Conservation (phyloP, 345 rosid genomes). For the Nephelium lappaceum region DNA sequence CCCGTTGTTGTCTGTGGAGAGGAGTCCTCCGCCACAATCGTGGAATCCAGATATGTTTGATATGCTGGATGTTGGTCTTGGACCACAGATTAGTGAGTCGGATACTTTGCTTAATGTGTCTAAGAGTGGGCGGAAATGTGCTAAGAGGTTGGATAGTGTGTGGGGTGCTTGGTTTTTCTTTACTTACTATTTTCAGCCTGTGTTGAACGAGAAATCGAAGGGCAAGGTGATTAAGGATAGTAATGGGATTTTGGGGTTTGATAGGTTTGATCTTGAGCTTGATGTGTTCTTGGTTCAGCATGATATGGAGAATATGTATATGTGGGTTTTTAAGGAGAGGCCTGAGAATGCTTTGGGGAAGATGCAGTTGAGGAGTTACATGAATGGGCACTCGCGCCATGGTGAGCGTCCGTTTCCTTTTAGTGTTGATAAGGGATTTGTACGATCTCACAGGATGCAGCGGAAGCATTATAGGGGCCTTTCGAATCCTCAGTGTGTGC, state of each 20-base stretch:
- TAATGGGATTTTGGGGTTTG: constrained; percentile 49
- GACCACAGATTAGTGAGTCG: constrained; percentile 44
- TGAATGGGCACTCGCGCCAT: constrained; percentile 66
- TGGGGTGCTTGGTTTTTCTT: constrained; percentile 73
- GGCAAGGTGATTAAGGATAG: constrained; percentile 44
- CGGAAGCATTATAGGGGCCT: constrained; percentile 64
- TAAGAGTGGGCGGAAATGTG: constrained; percentile 47
- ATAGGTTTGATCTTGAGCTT: constrained; percentile 50
- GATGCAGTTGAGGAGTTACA: constrained; percentile 67
- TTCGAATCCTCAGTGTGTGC: constrained; percentile 63
- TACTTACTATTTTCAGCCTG: constrained; percentile 60
- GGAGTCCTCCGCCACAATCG: constrained; percentile 36
- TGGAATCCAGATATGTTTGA: constrained; percentile 54
- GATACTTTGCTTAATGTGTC: constrained; percentile 39
- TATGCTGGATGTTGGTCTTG: constrained; percentile 49
- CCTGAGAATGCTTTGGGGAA: constrained; percentile 66
- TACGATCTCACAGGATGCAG: constrained; percentile 63
- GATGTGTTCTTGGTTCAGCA: constrained; percentile 61
- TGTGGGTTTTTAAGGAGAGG: constrained; percentile 65
- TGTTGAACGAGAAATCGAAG: constrained; percentile 57
- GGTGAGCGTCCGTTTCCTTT: constrained; percentile 61
- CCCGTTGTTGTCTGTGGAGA: constrained; percentile 48
- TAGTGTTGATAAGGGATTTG: constrained; percentile 59
- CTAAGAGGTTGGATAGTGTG: constrained; percentile 53
- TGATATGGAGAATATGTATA: constrained; percentile 66